Evolutionary conservation across 345 rosid species (phyloP).

Genomic region (Aegle marmelos): DNA sequence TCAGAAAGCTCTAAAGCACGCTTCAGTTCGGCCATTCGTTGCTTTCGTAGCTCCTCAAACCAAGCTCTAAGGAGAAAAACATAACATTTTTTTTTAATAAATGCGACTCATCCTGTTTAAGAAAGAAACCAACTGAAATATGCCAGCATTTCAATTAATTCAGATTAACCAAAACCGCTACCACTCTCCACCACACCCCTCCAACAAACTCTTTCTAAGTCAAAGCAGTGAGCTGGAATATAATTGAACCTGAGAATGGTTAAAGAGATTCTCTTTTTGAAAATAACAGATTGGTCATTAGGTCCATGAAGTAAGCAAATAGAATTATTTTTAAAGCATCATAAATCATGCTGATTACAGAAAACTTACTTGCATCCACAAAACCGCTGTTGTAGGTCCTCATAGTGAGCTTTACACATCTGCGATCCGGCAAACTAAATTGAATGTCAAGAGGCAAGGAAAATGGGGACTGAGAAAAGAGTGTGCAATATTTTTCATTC

Average conservation of each 20-base stretch:
- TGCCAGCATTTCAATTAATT: slow-evolving; percentile 3
- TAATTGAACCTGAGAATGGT: not conserved
- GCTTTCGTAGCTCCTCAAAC: slow-evolving; percentile 83
- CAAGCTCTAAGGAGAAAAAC: slow-evolving; percentile 48
- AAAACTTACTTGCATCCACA: slow-evolving; percentile 65
- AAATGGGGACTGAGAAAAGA: not conserved
- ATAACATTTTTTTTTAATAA: slow-evolving; percentile 8
- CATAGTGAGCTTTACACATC: slow-evolving; percentile 79
- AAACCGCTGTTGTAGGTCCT: slow-evolving; percentile 58
- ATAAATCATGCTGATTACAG: not conserved
- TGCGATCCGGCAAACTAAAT: slow-evolving; percentile 27
- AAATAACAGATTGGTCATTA: not conserved
- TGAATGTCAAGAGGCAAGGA: not conserved
- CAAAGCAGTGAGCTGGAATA: not conserved
- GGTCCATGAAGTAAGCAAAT: not conserved
- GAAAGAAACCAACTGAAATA: not conserved
- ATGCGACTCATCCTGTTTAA: not conserved
- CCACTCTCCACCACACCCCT: too few species aligned
- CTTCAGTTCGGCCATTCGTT: slow-evolving; percentile 70
- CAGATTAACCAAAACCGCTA: not conserved
- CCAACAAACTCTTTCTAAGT: not conserved
- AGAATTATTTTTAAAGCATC: not conserved
- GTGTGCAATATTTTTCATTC: not conserved
- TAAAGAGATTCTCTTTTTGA: not conserved
- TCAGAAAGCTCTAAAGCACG: slow-evolving; percentile 67